Evolutionary conservation across 768 basidiomycete species (phyloP), one percentile per base, ranked within the genome.

Genomic region (Polyporus arcularius): DNA sequence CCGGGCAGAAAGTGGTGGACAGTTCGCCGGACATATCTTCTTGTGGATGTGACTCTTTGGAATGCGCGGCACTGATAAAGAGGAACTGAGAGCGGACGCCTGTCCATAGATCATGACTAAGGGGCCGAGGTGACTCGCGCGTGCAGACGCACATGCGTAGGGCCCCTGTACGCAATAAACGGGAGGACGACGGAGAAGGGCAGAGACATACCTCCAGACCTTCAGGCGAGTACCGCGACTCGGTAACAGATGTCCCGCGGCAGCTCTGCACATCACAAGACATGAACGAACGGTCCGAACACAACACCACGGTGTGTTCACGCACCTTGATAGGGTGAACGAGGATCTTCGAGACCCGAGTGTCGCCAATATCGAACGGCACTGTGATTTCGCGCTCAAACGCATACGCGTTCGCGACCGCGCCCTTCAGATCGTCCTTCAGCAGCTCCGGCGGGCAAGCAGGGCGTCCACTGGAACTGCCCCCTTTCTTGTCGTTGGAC

Each of bases 171-270:
- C 11, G 11, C 35, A 35, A 50, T 26, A 15, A 15, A 31, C 16
- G 4, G 15, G 15, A 39, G 12, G 39, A 26, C 21, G 12, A 21
- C 53, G 16, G 30, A 11, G 16, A 35, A 11, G 16, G 39, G 31
- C 45, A 2, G 16, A 3, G 31, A 38, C 30, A 42, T 60, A 71
- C 90, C 79, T 90, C 84, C 3, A 92, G 71, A 30, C 90, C 89
- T 63, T 85, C 77, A 14, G 79, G 77, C 7, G 83, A 86, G 65
- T 85, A 90, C 31, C 70, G 79, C 8, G 80, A 81, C 45, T 77
- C 76, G 52, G 78, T 75, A 1, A 90, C 82, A 30, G 87, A 83
- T 1, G 79, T 86, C 28, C 87, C 90, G 51, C 81, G 82, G 66
- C 90, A 91, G 65, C 89, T 91, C 90, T 92, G 58, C 16, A 14